Evolutionary conservation across 495 filamentous ascomycete species (phyloP), one percentile per base, ranked within the genome.

Genomic region (Penicillium egyptiacum): DNA sequence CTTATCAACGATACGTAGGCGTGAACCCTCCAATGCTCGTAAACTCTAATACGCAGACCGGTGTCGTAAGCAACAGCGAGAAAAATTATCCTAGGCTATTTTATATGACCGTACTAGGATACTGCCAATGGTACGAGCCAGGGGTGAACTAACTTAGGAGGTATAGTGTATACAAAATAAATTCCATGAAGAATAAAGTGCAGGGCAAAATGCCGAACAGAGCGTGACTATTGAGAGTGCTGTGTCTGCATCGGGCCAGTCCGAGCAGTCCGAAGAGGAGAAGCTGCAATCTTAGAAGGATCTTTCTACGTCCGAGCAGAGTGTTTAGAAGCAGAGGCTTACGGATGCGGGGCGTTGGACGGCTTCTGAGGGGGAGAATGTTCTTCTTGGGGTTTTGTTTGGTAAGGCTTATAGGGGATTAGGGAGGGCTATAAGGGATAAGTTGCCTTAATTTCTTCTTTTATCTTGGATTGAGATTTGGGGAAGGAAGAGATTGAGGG

Each of bases 321-420:
- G 76, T 47, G 62, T 68, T 16, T 96, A 91, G 91, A 89, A 86
- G 75, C 68, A 78, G 59, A 80, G 78, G 61, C 74, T 96, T 39
- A 78, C 78, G 55, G 75, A 83, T 55, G 85, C 88, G 4, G 91
- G 90, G 5, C 78, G 90, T 52, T 92, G 89, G 89, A 77, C 80
- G 5, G 81, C 81, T 53, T 81, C 81, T 37, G 81, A 92, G 72
- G 88, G 88, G 1, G 88, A 90, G 71, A 79, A 77, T 30, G 80
- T 94, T 12, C 78, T 94, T 35, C 80, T 86, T 68, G 85, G 88
- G 6, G 79, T 96, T 7, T 69, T 95, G 43, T 95, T 95, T 74
- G 80, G 84, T 20, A 81, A 90, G 71, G 73, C 84, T 51, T 88
- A 79, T 53, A 83, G 78, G 20, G 60, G 76, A 6, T 75, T 89